Percentiles rank a stretch among this genome's conserved stretches.
Conservation (phyloP, 2,329 filamentous ascomycete genomes). For the Ceratocystis cubensis region DNA sequence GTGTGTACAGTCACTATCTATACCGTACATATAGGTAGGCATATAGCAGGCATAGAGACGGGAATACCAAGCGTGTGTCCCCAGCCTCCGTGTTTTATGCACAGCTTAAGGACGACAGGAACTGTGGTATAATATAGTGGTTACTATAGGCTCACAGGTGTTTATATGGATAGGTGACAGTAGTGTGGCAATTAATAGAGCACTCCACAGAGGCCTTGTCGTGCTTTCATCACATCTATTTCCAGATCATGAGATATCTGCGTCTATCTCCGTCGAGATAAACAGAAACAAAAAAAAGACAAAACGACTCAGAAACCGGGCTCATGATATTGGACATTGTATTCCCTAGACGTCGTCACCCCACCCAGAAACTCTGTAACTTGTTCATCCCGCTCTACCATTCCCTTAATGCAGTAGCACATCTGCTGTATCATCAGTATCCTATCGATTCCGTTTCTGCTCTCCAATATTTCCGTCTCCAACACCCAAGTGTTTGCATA, state of each 20-base stretch:
- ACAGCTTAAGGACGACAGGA: neutral
- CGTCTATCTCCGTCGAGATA: no score
- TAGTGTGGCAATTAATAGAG: no score
- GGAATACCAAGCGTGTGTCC: no score
- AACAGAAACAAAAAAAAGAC: no score
- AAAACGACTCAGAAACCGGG: neutral
- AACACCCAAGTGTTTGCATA: neutral
- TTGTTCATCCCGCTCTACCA: neutral
- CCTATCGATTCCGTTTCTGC: neutral
- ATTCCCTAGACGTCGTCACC: neutral
- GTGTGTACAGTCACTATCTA: no score
- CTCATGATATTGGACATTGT: neutral
- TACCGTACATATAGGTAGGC: no score
- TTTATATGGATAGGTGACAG: neutral
- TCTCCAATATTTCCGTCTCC: neutral
- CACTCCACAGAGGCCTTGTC: no score
- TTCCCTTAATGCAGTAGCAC: neutral
- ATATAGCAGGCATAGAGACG: no score
- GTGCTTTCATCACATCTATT: no score
- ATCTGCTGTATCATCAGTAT: neutral
- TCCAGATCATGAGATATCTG: no score
- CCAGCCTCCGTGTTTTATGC: slow-evolving; percentile 1
- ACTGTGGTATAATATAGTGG: neutral
- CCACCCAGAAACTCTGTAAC: neutral
- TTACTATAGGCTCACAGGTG: neutral